Conservation (phyloP, 495 filamentous ascomycete species). For the Xylaria castorea region DNA sequence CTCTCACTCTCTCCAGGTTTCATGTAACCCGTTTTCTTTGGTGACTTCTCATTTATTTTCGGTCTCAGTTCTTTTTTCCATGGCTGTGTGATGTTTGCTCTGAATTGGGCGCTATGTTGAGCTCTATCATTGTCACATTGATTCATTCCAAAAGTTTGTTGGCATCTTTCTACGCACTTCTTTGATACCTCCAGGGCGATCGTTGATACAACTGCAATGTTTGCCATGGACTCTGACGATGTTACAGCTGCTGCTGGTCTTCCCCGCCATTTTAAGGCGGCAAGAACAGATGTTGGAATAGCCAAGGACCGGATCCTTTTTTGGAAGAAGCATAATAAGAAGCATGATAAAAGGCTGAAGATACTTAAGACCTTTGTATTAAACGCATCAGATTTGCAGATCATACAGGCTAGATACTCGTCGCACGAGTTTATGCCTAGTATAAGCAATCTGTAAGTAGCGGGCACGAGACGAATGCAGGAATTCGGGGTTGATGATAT, state of each 20-base stretch:
- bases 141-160: slow-evolving; percentile 42
- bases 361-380: slow-evolving; percentile 25
- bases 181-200: slow-evolving; percentile 46
- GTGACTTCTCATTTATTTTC: slow-evolving; percentile 26
- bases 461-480: slow-evolving; percentile 12
- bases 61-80: slow-evolving; percentile 33
- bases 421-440: slow-evolving; percentile 24
- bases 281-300: slow-evolving; percentile 22
- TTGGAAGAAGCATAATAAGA: slow-evolving; percentile 14
- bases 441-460: slow-evolving; percentile 19
- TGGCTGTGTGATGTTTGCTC: slow-evolving; percentile 42
- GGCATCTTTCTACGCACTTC: slow-evolving; percentile 42
- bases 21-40: slow-evolving; percentile 40
- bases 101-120: slow-evolving; percentile 42
- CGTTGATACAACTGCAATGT: slow-evolving; percentile 38
- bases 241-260: slow-evolving; percentile 33
- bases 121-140: slow-evolving; percentile 32
- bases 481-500: slow-evolving; percentile 9
- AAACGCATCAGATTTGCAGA: slow-evolving; percentile 19
- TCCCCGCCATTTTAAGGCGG: slow-evolving; percentile 30
- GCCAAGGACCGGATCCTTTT: slow-evolving; percentile 22
- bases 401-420: slow-evolving; percentile 15
- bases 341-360: slow-evolving; percentile 13
- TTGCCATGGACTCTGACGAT: slow-evolving; percentile 38
- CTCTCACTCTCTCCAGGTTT: slow-evolving; percentile 31